phyloP scores from a whole-genome alignment of 140 eudicot species.

The Bidens hawaiensis region DNA sequence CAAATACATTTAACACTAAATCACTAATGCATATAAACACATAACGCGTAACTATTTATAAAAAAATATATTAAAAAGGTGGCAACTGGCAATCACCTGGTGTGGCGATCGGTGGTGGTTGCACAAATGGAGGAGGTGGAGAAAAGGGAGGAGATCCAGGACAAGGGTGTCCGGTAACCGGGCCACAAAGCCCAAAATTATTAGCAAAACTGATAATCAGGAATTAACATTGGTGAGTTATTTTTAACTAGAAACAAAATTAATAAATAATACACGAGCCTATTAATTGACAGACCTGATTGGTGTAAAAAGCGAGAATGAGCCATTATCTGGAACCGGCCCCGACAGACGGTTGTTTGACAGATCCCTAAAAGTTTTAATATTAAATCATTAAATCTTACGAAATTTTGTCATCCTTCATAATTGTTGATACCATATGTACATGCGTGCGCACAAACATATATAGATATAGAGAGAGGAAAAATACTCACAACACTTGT shows the following conservation, averaged over 20 bases:
- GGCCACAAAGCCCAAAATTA: constrained; percentile 79
- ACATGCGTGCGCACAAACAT: too few relatives aligned
- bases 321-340: constrained; percentile 83
- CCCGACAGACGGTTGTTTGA: constrained; percentile 85
- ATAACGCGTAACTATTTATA: background rate
- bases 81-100: constrained; percentile 59
- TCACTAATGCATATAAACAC: background rate
- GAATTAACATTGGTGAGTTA: background rate
- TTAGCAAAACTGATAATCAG: constrained; percentile 68
- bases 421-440: background rate
- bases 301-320: constrained; percentile 87
- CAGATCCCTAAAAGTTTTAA: constrained; percentile 53
- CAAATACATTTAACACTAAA: background rate
- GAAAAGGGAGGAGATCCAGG: constrained; percentile 96
- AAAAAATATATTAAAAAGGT: background rate
- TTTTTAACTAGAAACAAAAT: background rate
- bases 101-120: constrained; percentile 48
- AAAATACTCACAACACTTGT: constrained; percentile 75
- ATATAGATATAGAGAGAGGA: too few relatives aligned
- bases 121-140: constrained; percentile 89
- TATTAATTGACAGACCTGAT: constrained; percentile 45
- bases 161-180: constrained; percentile 84
- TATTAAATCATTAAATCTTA: background rate
- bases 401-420: background rate
- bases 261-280: background rate